Evolutionary conservation across 2,329 filamentous ascomycete species (phyloP).

Genomic region (Remersonia thermophila): DNA sequence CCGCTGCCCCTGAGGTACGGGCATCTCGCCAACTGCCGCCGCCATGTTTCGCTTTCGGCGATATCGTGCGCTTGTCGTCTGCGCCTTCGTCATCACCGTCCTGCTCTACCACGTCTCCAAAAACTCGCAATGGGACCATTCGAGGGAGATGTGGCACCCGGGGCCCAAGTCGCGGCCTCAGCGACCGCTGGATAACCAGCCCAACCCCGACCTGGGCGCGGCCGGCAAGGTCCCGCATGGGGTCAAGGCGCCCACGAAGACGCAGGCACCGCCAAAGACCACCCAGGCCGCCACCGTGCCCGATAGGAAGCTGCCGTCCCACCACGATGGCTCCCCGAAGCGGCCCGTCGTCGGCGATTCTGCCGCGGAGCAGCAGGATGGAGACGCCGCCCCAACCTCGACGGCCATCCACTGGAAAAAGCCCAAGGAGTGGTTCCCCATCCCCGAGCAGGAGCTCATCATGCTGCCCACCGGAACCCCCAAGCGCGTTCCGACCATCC

Average conservation of each 20-base stretch:
- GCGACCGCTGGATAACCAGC: slow-evolving; percentile 1
- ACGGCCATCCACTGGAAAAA: slow-evolving; percentile 57
- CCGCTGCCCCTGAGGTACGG: background rate
- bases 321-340: slow-evolving; percentile 12
- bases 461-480: slow-evolving; percentile 60
- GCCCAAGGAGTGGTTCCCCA: slow-evolving; percentile 63
- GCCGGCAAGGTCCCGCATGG: slow-evolving; percentile 19
- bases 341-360: slow-evolving; percentile 1
- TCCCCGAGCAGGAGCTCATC: slow-evolving; percentile 59
- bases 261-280: slow-evolving; percentile 12
- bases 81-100: slow-evolving; percentile 42
- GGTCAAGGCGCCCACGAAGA: slow-evolving; percentile 18
- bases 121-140: slow-evolving; percentile 26
- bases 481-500: slow-evolving; percentile 62
- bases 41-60: slow-evolving; percentile 46
- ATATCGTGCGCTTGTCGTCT: slow-evolving; percentile 48
- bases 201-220: slow-evolving; percentile 2
- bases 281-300: slow-evolving; percentile 21
- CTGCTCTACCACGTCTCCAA: slow-evolving; percentile 38
- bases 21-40: background rate
- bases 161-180: slow-evolving; percentile 1
- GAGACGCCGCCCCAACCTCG: slow-evolving; percentile 13
- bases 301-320: slow-evolving; percentile 18
- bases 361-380: slow-evolving; percentile 9
- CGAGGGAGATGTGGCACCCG: slow-evolving; percentile 12